Evolutionary conservation across 495 filamentous ascomycete genomes (phyloP), one percentile per base, ranked within the genome.

Genomic region (Penicillium alfredii): DNA sequence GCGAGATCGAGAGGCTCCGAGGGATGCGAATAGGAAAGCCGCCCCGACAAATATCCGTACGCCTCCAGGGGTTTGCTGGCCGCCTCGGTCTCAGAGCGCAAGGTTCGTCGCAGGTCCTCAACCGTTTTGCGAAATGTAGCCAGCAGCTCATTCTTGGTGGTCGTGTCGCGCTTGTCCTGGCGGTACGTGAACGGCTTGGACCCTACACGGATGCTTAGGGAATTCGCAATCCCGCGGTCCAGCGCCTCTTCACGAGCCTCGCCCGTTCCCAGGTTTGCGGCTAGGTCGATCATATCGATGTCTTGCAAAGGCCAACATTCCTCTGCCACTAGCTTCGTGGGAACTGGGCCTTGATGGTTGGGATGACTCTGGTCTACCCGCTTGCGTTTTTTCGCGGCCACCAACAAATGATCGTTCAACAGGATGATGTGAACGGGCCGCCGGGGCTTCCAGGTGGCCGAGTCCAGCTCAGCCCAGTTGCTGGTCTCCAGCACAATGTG

Each of bases 291-390:
- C 53, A 97, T 82, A 58, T 94, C 87, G 22, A 97, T 86, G 40
- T 97, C 93, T 33, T 93, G 73, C 24, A 99, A 66, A 16, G 87
- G 84, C 88, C 88, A 99, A 58, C 92, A 99, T 27, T 87, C 75
- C 55, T 95, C 90, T 0, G 93, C 90, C 1, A 95, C 82, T 17
- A 94, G 74, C 51, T 92, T 92, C 4, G 79, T 81, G 21, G 78
- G 70, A 11, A 80, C 69, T n/a, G 75, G 72, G 8, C 77, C 74
- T 33, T 64, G 60, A 25, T 78, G 72, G 27, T 71, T 60, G 35
- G 61, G 51, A 12, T 56, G 61, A 44, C 69, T 81, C 15, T 76
- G 74, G 31, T 97, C 88, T 2, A 78, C 69, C 36, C 88, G 83
- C 56, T 87, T 86, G 60, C 93, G 94, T 69, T 94, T 94, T 43